Conservation (phyloP, 2,329 filamentous ascomycete genomes). For the Claviceps cyperi region DNA sequence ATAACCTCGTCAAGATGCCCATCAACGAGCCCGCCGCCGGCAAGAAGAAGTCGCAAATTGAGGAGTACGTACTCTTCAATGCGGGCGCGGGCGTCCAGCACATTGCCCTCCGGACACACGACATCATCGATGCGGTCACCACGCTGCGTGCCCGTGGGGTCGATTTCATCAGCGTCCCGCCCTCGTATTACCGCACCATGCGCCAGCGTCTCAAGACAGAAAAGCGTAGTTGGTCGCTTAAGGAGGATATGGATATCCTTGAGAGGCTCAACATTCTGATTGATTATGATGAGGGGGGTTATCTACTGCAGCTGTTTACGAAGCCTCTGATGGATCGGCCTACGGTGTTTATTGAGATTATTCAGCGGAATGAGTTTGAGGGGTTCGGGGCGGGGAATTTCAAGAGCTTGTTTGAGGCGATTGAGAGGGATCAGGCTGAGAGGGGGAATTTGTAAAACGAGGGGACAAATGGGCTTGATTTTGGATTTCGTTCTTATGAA, state of each 20-base stretch:
- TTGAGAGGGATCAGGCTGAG: slow-evolving; percentile 80
- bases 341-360: slow-evolving; percentile 93
- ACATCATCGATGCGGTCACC: slow-evolving; percentile 66
- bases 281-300: slow-evolving; percentile 87
- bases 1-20: slow-evolving; percentile 89
- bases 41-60: slow-evolving; percentile 86
- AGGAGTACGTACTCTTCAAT: slow-evolving; percentile 87
- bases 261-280: slow-evolving; percentile 75
- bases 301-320: slow-evolving; percentile 63
- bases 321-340: slow-evolving; percentile 89
- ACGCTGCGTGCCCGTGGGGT: slow-evolving; percentile 75
- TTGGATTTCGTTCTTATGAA: too few species aligned
- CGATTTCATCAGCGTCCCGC: slow-evolving; percentile 81
- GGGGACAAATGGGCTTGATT: too few species aligned
- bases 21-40: slow-evolving; percentile 91
- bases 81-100: slow-evolving; percentile 83
- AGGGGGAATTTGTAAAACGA: slow-evolving; percentile 57
- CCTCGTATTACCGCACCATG: slow-evolving; percentile 76
- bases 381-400: slow-evolving; percentile 95
- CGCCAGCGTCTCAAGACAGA: slow-evolving; percentile 54
- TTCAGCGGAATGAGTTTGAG: slow-evolving; percentile 78
- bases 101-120: slow-evolving; percentile 68
- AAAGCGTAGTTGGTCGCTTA: slow-evolving; percentile 45
- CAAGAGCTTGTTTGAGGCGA: slow-evolving; percentile 87
- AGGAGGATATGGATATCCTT: slow-evolving; percentile 68